These are phyloP conservation scores for Starmera caribaea DNA, from an alignment of 805 yeast genomes.

Conservation along the genomic window DNA sequence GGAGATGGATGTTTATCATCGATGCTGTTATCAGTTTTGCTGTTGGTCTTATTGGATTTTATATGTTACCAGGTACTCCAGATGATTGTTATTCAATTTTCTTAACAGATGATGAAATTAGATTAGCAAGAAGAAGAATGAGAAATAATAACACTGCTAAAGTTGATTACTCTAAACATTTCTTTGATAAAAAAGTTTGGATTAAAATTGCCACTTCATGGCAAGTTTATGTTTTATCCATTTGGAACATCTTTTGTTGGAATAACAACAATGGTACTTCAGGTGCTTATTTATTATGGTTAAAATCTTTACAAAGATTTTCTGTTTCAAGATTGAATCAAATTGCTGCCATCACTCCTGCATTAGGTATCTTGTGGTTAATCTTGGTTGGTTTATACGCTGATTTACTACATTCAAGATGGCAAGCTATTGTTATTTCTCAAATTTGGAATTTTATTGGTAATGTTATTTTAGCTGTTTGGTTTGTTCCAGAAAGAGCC, in stretches of 20 bases:
- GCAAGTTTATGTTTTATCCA: slow-evolving; percentile 43
- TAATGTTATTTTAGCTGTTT: slow-evolving; percentile 40
- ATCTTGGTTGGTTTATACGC: slow-evolving; percentile 24
- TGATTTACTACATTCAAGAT: slow-evolving; percentile 41
- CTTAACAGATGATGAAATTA: slow-evolving; percentile 46
- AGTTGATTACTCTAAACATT: slow-evolving; percentile 15
- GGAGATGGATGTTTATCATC: slow-evolving; percentile 63
- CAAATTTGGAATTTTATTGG: slow-evolving; percentile 44
- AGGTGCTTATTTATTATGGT: slow-evolving; percentile 46
- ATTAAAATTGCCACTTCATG: slow-evolving; percentile 39
- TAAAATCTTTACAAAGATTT: slow-evolving; percentile 28
- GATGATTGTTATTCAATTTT: slow-evolving; percentile 40
- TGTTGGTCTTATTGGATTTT: slow-evolving; percentile 46
- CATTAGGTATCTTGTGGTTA: slow-evolving; percentile 38
- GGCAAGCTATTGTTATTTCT: slow-evolving; percentile 43
- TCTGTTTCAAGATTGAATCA: slow-evolving; percentile 33
- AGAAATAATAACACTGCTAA: slow-evolving; percentile 23
- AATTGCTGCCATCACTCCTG: slow-evolving; percentile 44
- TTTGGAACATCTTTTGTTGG: slow-evolving; percentile 48
- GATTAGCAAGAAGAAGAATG: slow-evolving; percentile 37
- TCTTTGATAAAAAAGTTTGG: slow-evolving; percentile 41
- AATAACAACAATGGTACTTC: slow-evolving; percentile 41
- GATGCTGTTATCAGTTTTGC: slow-evolving; percentile 52
- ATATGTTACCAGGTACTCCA: slow-evolving; percentile 58
- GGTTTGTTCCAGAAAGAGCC: slow-evolving; percentile 44